Evolutionary conservation across 148 eudicot species (phyloP).

Genomic region (Bassia scoparia): DNA sequence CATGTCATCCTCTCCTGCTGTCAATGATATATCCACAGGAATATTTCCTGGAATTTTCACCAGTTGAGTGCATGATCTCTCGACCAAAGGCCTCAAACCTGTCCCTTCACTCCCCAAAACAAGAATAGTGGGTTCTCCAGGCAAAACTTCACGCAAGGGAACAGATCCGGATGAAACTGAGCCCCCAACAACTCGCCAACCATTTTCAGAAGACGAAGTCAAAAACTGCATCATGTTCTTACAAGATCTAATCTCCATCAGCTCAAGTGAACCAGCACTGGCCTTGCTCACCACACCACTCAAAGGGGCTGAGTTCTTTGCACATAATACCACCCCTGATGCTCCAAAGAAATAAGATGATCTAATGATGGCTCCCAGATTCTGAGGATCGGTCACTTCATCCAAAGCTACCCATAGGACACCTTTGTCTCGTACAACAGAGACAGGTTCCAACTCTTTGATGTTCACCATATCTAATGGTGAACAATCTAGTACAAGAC

Average conservation of each 20-base stretch:
- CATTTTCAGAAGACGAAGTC: constrained; percentile 73
- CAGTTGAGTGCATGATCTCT: constrained; percentile 79
- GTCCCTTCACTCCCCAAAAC: constrained; percentile 99
- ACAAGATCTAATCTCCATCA: constrained; percentile 82
- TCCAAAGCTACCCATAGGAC: constrained; percentile 95
- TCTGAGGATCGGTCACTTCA: constrained; percentile 96
- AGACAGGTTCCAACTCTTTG: constrained; percentile 58
- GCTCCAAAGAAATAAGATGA: constrained; percentile 95
- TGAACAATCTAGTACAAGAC: constrained; percentile 89
- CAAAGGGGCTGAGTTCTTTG: constrained; percentile 94
- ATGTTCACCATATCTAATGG: constrained; percentile 83
- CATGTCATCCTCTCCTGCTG: constrained; percentile 31
- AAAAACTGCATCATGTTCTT: constrained; percentile 98
- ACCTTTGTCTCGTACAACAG: constrained; percentile 40
- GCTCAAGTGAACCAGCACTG: constrained; percentile 92
- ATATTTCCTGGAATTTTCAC: constrained; percentile 70
- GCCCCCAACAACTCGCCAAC: constrained; percentile 92
- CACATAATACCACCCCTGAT: constrained; percentile 80
- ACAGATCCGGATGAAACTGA: constrained; percentile 74
- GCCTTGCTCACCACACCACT: constrained; percentile 99
- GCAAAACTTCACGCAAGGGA: constrained; percentile 54
- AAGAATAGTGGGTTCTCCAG: constrained; percentile 79
- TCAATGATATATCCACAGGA: constrained; percentile 43
- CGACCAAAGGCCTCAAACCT: constrained; percentile 92
- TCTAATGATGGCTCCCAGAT: constrained; percentile 87